Evolutionary conservation across 1,284 basidiomycete species (phyloP).

Genomic region (Hemileia vastatrix): DNA sequence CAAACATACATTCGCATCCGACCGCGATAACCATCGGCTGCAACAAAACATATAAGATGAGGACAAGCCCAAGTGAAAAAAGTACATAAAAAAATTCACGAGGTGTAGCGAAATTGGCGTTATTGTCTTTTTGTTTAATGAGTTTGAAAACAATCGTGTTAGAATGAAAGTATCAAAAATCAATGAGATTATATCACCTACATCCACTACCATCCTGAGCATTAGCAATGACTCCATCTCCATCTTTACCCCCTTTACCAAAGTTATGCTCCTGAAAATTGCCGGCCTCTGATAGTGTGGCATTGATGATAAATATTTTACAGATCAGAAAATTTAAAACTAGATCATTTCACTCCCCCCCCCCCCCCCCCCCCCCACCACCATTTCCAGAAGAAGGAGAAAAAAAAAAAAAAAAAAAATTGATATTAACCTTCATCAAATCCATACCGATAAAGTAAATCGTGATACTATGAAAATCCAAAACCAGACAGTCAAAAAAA

Average conservation of each 20-base stretch:
- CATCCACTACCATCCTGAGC: constrained; percentile 85
- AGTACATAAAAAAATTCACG: constrained; percentile 25
- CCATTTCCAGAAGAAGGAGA: no score
- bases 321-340: no score
- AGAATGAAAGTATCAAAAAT: not conserved
- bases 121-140: constrained; percentile 30
- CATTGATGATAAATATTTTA: no score
- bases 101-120: constrained; percentile 52
- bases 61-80: not conserved
- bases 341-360: no score
- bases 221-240: constrained; percentile 84
- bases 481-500: not conserved
- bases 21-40: constrained; percentile 55
- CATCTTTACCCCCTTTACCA: constrained; percentile 70
- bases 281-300: constrained; percentile 86
- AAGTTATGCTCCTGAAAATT: constrained; percentile 99
- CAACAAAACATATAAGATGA: not conserved
- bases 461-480: constrained; percentile 44
- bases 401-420: not conserved
- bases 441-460: constrained; percentile 49
- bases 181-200: constrained; percentile 10
- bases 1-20: constrained; percentile 96
- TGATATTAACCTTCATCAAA: constrained; percentile 10
- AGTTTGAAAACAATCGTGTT: no score
- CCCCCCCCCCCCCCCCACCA: no score